phyloP scores from a whole-genome alignment of 352 stramenopile species.

The Phytophthora parvispora region DNA sequence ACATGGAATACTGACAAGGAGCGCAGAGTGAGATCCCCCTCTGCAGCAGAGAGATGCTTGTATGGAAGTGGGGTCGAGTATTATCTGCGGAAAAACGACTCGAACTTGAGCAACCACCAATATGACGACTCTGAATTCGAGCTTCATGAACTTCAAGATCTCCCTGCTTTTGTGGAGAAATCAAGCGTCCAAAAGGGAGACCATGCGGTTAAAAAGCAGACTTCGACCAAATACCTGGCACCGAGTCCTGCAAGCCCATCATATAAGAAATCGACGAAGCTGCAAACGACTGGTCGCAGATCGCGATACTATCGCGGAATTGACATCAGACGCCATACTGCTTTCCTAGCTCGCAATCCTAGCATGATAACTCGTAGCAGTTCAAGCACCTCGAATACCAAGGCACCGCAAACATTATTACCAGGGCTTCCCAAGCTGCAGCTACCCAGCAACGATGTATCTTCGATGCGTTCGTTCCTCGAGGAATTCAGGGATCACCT shows the following conservation, averaged over 20 bases:
- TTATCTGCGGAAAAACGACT: conserved; percentile 25
- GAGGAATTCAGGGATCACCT: conserved; percentile 62
- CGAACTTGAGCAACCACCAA: not conserved
- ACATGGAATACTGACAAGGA: not conserved
- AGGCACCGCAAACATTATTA: conserved; percentile 28
- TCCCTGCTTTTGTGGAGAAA: not conserved
- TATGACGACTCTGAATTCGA: conserved; percentile 10
- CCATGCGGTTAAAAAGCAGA: not conserved
- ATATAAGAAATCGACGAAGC: not conserved
- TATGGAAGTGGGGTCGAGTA: conserved; percentile 15
- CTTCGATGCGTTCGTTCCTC: conserved; percentile 50
- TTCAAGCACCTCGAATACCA: conserved; percentile 2
- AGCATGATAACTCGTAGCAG: conserved; percentile 14
- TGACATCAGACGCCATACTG: conserved; percentile 25
- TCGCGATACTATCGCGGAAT: conserved; percentile 27
- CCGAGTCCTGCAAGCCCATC: not conserved
- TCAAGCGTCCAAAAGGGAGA: not conserved
- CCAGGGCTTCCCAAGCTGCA: conserved; percentile 52
- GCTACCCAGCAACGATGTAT: conserved; percentile 37
- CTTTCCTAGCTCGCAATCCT: conserved; percentile 28
- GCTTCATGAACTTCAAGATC: conserved; percentile 7
- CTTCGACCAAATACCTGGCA: not conserved
- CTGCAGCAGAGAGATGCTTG: conserved; percentile 2
- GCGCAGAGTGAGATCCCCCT: not conserved
- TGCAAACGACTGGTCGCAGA: conserved; percentile 9